These are phyloP conservation scores for Myxozyma sirexii DNA, from an alignment of 805 yeast genomes.

Conservation along the genomic window DNA sequence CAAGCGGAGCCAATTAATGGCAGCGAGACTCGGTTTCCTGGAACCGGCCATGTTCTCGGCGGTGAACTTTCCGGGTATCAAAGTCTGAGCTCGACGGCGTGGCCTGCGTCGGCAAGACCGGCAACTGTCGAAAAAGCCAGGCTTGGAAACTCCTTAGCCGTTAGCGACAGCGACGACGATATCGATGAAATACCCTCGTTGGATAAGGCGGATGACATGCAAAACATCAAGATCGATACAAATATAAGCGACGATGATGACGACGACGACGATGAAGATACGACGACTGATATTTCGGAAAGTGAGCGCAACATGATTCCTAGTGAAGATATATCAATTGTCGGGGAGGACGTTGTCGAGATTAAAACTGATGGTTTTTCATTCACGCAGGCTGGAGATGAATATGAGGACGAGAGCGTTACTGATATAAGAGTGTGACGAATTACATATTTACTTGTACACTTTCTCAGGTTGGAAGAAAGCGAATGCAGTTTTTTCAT, in stretches of 20 bases:
- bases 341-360: conserved; percentile 18
- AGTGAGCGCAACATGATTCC: background rate
- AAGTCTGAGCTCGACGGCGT: background rate
- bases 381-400: background rate
- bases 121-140: background rate
- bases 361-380: conserved; percentile 7
- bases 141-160: background rate
- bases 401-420: conserved; percentile 13
- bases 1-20: background rate
- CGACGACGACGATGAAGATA: conserved; percentile 6
- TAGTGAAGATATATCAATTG: conserved; percentile 2
- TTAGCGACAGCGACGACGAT: background rate
- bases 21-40: conserved; percentile 16
- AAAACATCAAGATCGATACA: background rate
- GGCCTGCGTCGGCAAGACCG: background rate
- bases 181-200: background rate
- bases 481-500: too few species aligned
- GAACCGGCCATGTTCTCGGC: conserved; percentile 24
- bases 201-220: background rate
- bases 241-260: conserved; percentile 7
- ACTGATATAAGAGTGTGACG: conserved; percentile 7
- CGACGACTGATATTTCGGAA: background rate
- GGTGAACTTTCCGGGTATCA: background rate
- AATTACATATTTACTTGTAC: too few species aligned
- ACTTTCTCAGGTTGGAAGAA: too few species aligned